A percentile compares a stretch with the other conserved stretches of the same genome.
Evolutionary conservation across 805 yeast species (phyloP).

Genomic region (Candida chilensis): DNA sequence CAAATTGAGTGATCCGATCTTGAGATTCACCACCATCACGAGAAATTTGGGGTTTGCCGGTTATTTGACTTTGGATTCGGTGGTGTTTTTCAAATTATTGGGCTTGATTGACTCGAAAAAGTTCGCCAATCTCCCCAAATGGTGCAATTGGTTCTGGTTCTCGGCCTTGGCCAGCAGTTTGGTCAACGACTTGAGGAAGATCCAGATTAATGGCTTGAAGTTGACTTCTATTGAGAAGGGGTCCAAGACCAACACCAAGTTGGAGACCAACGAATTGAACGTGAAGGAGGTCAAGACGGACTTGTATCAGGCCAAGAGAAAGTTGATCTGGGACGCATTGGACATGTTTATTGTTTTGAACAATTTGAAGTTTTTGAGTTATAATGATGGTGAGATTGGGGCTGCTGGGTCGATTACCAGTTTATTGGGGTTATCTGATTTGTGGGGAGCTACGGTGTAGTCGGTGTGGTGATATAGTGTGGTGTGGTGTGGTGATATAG

Average conservation of each 20-base stretch:
- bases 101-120: conserved; percentile 42
- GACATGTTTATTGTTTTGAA: conserved; percentile 73
- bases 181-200: conserved; percentile 46
- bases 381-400: conserved; percentile 76
- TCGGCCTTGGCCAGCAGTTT: conserved; percentile 58
- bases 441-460: conserved; percentile 46
- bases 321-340: conserved; percentile 65
- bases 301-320: conserved; percentile 43
- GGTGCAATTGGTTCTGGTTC: conserved; percentile 72
- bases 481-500: too few relatives aligned
- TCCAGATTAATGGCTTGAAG: conserved; percentile 31
- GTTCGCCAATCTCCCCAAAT: conserved; percentile 40
- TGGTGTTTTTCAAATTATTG: conserved; percentile 51
- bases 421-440: conserved; percentile 62
- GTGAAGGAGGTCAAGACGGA: conserved; percentile 30
- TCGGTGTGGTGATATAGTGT: too few relatives aligned
- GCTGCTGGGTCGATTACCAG: conserved; percentile 81
- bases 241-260: conserved; percentile 8
- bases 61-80: conserved; percentile 54
- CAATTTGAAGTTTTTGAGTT: conserved; percentile 47
- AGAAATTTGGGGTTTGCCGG: conserved; percentile 56
- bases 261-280: conserved; percentile 14
- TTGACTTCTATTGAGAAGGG: conserved; percentile 15
- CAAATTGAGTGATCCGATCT: conserved; percentile 55
- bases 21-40: conserved; percentile 41